A percentile compares a stretch with the other conserved stretches of the same genome.
Evolutionary conservation across 2,329 filamentous ascomycete species (phyloP).

Genomic region (Pyricularia pennisetigena): DNA sequence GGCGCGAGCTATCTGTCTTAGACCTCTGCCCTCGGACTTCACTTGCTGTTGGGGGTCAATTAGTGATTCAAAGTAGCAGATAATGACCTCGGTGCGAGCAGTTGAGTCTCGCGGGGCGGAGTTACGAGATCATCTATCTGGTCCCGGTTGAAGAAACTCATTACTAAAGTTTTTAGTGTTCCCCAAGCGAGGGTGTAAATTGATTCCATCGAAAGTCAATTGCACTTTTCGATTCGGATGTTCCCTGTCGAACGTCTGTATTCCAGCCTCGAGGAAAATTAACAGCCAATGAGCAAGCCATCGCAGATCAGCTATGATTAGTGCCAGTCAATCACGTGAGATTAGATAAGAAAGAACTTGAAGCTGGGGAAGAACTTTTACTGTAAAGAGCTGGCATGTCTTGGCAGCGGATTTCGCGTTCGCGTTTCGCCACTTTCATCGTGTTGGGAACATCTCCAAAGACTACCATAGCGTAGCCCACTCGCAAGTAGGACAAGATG

Average conservation of each 20-base stretch:
- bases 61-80: not conserved
- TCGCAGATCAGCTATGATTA: too few species aligned
- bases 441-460: not conserved
- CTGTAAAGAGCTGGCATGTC: not conserved
- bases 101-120: too few species aligned
- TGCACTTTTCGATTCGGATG: too few species aligned
- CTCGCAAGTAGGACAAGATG: not conserved
- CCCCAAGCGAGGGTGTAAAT: not conserved
- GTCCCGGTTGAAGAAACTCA: not conserved
- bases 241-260: too few species aligned
- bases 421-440: not conserved
- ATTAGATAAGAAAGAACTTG: not conserved
- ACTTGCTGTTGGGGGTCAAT: not conserved
- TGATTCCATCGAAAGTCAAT: not conserved
- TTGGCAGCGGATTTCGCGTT: not conserved
- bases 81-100: not conserved
- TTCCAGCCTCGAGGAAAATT: not conserved
- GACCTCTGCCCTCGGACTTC: not conserved
- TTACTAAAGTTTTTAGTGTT: not conserved
- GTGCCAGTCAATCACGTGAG: not conserved
- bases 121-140: not conserved
- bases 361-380: too few species aligned
- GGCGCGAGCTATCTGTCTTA: not conserved
- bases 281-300: not conserved
- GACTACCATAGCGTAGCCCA: not conserved